phyloP scores from a whole-genome alignment of 164 flowering plant species.

The Piper longum region DNA sequence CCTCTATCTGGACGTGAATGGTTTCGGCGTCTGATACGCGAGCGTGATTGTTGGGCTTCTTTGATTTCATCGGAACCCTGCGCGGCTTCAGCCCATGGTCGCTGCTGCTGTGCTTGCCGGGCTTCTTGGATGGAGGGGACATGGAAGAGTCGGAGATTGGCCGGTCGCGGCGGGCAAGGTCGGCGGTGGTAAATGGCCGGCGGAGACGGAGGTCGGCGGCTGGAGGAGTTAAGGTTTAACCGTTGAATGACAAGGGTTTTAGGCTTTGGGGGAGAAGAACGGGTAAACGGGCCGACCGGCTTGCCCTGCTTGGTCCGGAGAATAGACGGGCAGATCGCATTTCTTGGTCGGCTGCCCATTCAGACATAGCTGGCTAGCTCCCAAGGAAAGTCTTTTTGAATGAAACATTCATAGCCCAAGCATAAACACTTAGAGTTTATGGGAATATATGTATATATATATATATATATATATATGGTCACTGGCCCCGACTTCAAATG shows the following conservation, averaged over 20 bases:
- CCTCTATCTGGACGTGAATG: not conserved
- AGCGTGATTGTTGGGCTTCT: not conserved
- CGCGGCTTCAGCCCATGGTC: slow-evolving; percentile 1
- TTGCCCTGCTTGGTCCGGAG: too few relatives aligned
- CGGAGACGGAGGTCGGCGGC: not conserved
- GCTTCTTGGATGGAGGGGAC: slow-evolving; percentile 3
- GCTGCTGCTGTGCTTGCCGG: not conserved
- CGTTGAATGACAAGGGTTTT: not conserved
- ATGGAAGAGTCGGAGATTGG: not conserved
- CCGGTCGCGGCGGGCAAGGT: not conserved
- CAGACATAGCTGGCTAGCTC: too few relatives aligned
- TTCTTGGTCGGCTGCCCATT: too few relatives aligned
- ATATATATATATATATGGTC: too few relatives aligned
- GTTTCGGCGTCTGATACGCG: not conserved
- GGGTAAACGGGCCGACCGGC: not conserved
- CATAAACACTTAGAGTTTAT: too few relatives aligned
- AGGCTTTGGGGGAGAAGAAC: not conserved
- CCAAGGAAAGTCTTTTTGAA: too few relatives aligned
- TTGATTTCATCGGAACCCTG: slow-evolving; percentile 2
- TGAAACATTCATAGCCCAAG: too few relatives aligned
- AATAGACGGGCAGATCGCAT: too few relatives aligned
- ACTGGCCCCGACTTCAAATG: too few relatives aligned
- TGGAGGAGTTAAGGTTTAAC: not conserved
- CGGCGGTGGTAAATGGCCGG: not conserved
- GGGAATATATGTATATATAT: too few relatives aligned